Percentiles rank a stretch among this genome's conserved stretches.
phyloP scores from a whole-genome alignment of 2,329 filamentous ascomycete genomes.

The Fusarium sp. region DNA sequence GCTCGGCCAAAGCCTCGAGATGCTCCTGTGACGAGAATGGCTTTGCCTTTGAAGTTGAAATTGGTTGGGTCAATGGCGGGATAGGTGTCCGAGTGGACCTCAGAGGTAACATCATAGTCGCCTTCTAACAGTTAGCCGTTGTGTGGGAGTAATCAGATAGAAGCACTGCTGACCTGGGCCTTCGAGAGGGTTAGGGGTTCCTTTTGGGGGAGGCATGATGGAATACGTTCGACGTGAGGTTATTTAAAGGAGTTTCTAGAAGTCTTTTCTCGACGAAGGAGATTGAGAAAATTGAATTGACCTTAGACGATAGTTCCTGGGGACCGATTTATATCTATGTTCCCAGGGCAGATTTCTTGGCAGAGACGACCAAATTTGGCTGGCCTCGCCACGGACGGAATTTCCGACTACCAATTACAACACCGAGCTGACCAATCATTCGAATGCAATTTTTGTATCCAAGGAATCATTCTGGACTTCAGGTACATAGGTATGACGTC shows the following conservation, averaged over 20 bases:
- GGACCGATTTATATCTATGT: not conserved
- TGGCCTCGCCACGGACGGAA: not conserved
- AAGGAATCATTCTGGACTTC: too few species aligned
- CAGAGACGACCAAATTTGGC: not conserved
- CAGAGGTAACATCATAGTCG: slow-evolving; percentile 9
- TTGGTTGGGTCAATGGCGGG: slow-evolving; percentile 14
- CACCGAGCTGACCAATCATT: not conserved
- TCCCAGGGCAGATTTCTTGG: fast-evolving
- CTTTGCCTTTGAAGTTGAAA: not conserved
- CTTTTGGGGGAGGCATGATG: slow-evolving; percentile 9
- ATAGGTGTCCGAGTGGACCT: slow-evolving; percentile 8
- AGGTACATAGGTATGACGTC: not conserved
- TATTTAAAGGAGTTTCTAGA: not conserved
- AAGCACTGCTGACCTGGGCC: not conserved
- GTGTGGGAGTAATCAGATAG: fast-evolving
- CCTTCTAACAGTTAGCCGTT: not conserved
- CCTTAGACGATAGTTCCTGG: not conserved
- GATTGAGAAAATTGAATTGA: not conserved
- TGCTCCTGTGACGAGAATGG: slow-evolving; percentile 14
- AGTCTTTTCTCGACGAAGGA: not conserved
- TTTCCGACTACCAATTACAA: not conserved
- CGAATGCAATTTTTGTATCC: not conserved
- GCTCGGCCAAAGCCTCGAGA: slow-evolving; percentile 16
- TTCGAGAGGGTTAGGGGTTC: slow-evolving; percentile 14
- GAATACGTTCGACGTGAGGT: too few species aligned